These are phyloP conservation scores for Termitomyces sp. DNA, from an alignment of 768 basidiomycete species.

Conservation along the genomic window DNA sequence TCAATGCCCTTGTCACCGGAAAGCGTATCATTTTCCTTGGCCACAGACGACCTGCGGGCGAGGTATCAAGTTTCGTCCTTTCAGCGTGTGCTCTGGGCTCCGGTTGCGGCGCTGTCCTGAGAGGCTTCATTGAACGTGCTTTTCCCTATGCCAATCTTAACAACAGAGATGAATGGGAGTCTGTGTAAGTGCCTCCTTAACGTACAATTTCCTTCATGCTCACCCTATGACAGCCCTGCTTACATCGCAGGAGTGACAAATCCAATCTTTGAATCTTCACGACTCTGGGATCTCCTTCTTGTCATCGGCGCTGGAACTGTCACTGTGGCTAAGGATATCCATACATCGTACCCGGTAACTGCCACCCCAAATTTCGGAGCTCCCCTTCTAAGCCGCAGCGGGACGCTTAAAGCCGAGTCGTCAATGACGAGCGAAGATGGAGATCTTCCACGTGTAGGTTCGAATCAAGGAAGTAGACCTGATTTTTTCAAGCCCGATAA, in stretches of 20 bases:
- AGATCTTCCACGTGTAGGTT: slow-evolving; percentile 57
- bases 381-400: slow-evolving; percentile 53
- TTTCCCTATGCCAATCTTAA: slow-evolving; percentile 95
- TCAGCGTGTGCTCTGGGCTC: slow-evolving; percentile 93
- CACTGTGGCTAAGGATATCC: slow-evolving; percentile 85
- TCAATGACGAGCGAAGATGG: slow-evolving; percentile 62
- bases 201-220: neutral
- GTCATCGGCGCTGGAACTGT: slow-evolving; percentile 88
- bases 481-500: slow-evolving; percentile 60
- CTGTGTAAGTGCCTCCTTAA: slow-evolving; percentile 57
- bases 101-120: slow-evolving; percentile 80
- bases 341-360: slow-evolving; percentile 48
- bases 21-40: slow-evolving; percentile 97
- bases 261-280: slow-evolving; percentile 88
- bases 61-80: slow-evolving; percentile 89
- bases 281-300: slow-evolving; percentile 91
- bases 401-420: slow-evolving; percentile 63
- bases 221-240: slow-evolving; percentile 56
- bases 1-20: slow-evolving; percentile 93
- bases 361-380: slow-evolving; percentile 37
- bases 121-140: slow-evolving; percentile 87
- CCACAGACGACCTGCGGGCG: slow-evolving; percentile 83
- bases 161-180: slow-evolving; percentile 87
- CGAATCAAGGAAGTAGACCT: slow-evolving; percentile 55
- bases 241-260: slow-evolving; percentile 98